These are phyloP conservation scores for Musa troglodytarum DNA, from an alignment of 176 grass and related monocot genomes.

Conservation along the genomic window DNA sequence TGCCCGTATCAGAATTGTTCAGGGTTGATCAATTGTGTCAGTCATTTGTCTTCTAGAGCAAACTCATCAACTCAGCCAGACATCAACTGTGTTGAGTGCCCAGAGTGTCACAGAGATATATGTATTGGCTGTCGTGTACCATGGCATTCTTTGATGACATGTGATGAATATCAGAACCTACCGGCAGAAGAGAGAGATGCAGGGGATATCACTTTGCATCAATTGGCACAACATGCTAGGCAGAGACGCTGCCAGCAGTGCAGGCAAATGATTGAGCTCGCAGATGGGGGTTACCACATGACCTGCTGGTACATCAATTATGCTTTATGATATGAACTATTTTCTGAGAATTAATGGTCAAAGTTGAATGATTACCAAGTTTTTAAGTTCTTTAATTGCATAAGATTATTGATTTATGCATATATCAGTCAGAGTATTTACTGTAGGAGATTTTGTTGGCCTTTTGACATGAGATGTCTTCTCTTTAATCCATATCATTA, in stretches of 20 bases:
- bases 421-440: not conserved
- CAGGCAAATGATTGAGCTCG: slow-evolving; percentile 58
- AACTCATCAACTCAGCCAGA: slow-evolving; percentile 61
- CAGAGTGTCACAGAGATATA: slow-evolving; percentile 78
- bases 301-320: slow-evolving; percentile 66
- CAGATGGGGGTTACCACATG: slow-evolving; percentile 65
- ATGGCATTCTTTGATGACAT: slow-evolving; percentile 78
- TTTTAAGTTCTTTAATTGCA: not conserved
- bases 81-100: slow-evolving; percentile 50
- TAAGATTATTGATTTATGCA: not conserved
- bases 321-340: not conserved
- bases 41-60: slow-evolving; percentile 58
- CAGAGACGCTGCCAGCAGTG: slow-evolving; percentile 73
- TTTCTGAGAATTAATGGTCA: not conserved
- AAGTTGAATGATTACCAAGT: not conserved
- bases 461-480: not conserved
- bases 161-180: slow-evolving; percentile 75
- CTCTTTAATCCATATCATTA: no score
- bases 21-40: slow-evolving; percentile 42
- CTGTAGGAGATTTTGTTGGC: not conserved
- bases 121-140: slow-evolving; percentile 78
- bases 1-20: slow-evolving; percentile 85
- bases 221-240: slow-evolving; percentile 47
- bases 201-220: slow-evolving; percentile 47
- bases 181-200: slow-evolving; percentile 43